These are phyloP conservation scores for Aspergillus coremiiformis DNA, from an alignment of 495 filamentous ascomycete genomes.

Conservation along the genomic window DNA sequence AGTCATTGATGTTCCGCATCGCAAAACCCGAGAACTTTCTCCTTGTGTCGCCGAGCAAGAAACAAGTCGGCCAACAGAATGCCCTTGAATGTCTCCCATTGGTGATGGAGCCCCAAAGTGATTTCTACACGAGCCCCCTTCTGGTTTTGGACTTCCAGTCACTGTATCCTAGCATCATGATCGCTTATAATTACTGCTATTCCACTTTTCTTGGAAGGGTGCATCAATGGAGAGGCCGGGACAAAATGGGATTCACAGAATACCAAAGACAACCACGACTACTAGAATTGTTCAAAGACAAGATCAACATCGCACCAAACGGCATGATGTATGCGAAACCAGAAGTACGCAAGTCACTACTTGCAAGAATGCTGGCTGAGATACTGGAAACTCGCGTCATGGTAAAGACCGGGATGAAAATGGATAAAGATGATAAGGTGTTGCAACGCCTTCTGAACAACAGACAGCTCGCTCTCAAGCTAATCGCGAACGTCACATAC, in stretches of 20 bases:
- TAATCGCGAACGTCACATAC: constrained; percentile 97
- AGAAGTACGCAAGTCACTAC: constrained; percentile 75
- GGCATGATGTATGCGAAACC: constrained; percentile 92
- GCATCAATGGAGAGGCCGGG: constrained; percentile 74
- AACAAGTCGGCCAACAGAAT: constrained; percentile 91
- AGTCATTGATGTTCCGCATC: constrained; percentile 97
- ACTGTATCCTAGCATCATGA: constrained; percentile 95
- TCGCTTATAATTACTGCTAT: constrained; percentile 99
- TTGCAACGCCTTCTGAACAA: constrained; percentile 88
- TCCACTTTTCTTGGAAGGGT: constrained; percentile 90
- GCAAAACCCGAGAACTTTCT: constrained; percentile 95
- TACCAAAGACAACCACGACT: constrained; percentile 69
- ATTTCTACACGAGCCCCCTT: constrained; percentile 84
- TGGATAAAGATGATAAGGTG: constrained; percentile 80
- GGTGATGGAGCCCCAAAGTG: constrained; percentile 96
- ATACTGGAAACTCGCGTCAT: constrained; percentile 96
- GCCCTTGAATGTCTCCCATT: constrained; percentile 90
- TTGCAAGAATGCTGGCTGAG: constrained; percentile 95
- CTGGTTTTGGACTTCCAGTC: constrained; percentile 94
- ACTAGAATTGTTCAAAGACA: constrained; percentile 69
- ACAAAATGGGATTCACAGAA: constrained; percentile 91
- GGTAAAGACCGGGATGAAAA: constrained; percentile 97
- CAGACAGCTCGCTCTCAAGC: constrained; percentile 88
- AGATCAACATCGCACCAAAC: constrained; percentile 92
- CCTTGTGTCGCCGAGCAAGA: constrained; percentile 77